These are phyloP conservation scores for Carex kokanica DNA, from an alignment of 176 grass and related monocot genomes.

Conservation along the genomic window DNA sequence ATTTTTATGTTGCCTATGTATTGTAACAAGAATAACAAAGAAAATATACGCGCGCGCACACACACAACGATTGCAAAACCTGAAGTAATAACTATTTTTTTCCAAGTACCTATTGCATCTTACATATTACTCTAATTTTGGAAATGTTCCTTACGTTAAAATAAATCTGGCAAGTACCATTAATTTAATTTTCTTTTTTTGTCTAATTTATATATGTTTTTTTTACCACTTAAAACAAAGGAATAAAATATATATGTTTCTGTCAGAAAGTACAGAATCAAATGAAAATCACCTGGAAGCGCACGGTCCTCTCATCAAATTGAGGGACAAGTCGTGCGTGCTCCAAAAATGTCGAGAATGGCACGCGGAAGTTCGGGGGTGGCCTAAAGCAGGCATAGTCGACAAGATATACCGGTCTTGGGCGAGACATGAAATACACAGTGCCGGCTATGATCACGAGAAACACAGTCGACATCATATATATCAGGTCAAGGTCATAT, in stretches of 20 bases:
- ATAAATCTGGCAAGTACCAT: not conserved
- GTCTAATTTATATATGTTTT: not conserved
- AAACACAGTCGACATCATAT: slow-evolving; percentile 30
- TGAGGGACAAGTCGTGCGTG: slow-evolving; percentile 51
- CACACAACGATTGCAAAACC: not conserved
- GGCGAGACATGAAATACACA: slow-evolving; percentile 46
- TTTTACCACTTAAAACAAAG: not conserved
- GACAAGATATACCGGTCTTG: slow-evolving; percentile 52
- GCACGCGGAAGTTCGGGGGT: slow-evolving; percentile 43
- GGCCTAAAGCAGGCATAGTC: slow-evolving; percentile 73
- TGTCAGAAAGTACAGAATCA: not conserved
- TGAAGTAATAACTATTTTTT: not conserved
- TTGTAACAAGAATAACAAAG: no score
- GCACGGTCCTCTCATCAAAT: slow-evolving; percentile 46
- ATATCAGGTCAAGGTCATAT: slow-evolving; percentile 24
- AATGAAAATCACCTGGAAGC: slow-evolving; percentile 40
- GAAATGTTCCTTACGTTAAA: not conserved
- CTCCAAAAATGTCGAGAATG: slow-evolving; percentile 64
- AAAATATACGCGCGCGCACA: no score
- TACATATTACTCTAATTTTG: not conserved
- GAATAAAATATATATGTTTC: no score
- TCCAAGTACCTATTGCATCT: not conserved
- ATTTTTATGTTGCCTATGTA: not conserved
- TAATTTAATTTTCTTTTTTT: not conserved
- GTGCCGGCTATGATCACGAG: slow-evolving; percentile 32